Evolutionary conservation across 441 rosid genomes (phyloP).

Genomic region (Macaranga tanarius): DNA sequence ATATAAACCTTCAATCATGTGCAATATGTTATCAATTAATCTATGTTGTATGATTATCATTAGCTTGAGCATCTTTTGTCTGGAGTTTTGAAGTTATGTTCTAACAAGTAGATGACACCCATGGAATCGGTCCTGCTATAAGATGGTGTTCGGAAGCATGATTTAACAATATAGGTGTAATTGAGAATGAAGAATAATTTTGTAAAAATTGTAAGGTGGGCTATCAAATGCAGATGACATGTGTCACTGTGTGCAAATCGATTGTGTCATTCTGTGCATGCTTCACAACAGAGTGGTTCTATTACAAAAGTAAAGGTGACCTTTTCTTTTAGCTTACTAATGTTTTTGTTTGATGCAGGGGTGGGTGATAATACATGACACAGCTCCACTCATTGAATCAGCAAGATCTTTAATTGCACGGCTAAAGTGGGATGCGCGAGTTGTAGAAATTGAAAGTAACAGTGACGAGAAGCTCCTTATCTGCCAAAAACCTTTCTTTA

Average conservation of each 20-base stretch:
- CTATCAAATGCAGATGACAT: too few relatives aligned
- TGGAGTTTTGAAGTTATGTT: neutral
- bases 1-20: neutral
- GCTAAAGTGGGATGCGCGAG: slow-evolving; percentile 96
- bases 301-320: too few relatives aligned
- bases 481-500: slow-evolving; percentile 91
- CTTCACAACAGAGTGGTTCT: too few relatives aligned
- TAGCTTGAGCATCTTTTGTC: neutral
- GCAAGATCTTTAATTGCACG: slow-evolving; percentile 67
- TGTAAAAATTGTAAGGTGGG: too few relatives aligned
- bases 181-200: too few relatives aligned
- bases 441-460: slow-evolving; percentile 76
- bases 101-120: too few relatives aligned
- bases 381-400: slow-evolving; percentile 68
- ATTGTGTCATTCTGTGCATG: too few relatives aligned
- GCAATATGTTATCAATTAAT: neutral
- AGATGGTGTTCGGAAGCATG: too few relatives aligned
- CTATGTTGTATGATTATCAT: neutral
- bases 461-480: slow-evolving; percentile 88
- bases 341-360: slow-evolving; percentile 57
- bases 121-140: too few relatives aligned
- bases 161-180: too few relatives aligned
- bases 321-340: neutral
- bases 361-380: slow-evolving; percentile 91
- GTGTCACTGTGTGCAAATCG: too few relatives aligned